Evolutionary conservation across 108 stramenopile genomes (phyloP).

Genomic region (Ochromonas danica): DNA sequence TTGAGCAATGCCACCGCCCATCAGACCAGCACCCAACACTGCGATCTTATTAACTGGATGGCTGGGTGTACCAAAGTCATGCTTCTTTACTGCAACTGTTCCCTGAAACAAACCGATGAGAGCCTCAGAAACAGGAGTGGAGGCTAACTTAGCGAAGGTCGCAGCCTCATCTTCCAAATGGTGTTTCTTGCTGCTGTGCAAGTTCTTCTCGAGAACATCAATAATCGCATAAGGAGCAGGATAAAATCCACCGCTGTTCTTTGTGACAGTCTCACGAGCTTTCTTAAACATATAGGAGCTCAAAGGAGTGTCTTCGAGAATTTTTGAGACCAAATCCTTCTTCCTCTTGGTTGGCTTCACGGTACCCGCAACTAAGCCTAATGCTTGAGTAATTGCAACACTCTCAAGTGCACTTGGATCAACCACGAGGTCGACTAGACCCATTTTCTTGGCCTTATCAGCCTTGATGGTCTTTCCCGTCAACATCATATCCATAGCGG

Average conservation of each 20-base stretch:
- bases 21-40: constrained; percentile 96
- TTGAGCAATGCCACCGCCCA: constrained; percentile 99
- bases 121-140: constrained; percentile 85
- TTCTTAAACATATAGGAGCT: constrained; percentile 88
- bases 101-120: constrained; percentile 90
- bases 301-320: constrained; percentile 82
- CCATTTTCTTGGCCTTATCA: constrained; percentile 95
- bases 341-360: constrained; percentile 74
- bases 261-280: constrained; percentile 79
- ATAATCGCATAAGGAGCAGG: constrained; percentile 90
- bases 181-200: constrained; percentile 37
- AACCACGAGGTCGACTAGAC: constrained; percentile 89
- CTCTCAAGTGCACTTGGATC: constrained; percentile 77
- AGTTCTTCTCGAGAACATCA: constrained; percentile 48
- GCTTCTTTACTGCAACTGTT: constrained; percentile 80
- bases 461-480: constrained; percentile 91
- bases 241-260: constrained; percentile 93
- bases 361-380: constrained; percentile 73
- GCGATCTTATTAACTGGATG: constrained; percentile 80
- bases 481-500: constrained; percentile 94
- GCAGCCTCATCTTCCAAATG: constrained; percentile 87
- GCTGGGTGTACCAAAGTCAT: constrained; percentile 69
- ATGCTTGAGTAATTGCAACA: constrained; percentile 78
- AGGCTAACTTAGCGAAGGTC: constrained; percentile 90
- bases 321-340: constrained; percentile 70